These are phyloP conservation scores for Acacia pycnantha DNA, from an alignment of 331 rosid species.

Conservation along the genomic window DNA sequence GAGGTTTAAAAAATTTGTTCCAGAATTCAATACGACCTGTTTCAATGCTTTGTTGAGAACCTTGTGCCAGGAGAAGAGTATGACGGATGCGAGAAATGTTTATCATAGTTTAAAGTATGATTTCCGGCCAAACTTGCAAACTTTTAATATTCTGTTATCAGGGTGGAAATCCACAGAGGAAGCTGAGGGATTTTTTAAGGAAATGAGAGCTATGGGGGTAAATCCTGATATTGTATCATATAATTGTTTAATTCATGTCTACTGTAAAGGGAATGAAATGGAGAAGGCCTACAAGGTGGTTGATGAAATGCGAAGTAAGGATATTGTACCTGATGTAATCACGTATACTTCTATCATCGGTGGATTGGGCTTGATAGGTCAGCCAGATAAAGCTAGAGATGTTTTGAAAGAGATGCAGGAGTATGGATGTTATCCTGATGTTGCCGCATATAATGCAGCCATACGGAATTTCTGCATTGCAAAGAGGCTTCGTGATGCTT, in stretches of 20 bases:
- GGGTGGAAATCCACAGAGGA: conserved; percentile 67
- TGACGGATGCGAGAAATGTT: conserved; percentile 63
- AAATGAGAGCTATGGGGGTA: conserved; percentile 57
- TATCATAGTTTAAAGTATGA: conserved; percentile 51
- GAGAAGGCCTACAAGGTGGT: conserved; percentile 56
- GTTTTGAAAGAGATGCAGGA: conserved; percentile 90
- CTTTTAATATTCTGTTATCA: conserved; percentile 55
- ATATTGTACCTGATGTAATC: conserved; percentile 67
- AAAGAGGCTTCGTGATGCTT: conserved; percentile 80
- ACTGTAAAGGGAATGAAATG: conserved; percentile 48
- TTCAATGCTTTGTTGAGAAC: conserved; percentile 61
- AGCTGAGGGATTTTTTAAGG: conserved; percentile 64
- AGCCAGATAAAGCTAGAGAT: conserved; percentile 76
- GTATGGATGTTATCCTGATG: conserved; percentile 80
- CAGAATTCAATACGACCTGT: conserved; percentile 53
- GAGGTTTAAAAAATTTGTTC: conserved; percentile 66
- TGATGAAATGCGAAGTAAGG: conserved; percentile 58
- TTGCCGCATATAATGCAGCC: conserved; percentile 75
- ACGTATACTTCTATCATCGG: conserved; percentile 76
- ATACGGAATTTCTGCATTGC: conserved; percentile 86
- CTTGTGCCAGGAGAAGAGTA: conserved; percentile 67
- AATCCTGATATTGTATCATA: conserved; percentile 75
- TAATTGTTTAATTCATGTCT: conserved; percentile 70
- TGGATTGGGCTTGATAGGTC: conserved; percentile 86
- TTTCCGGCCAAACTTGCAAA: conserved; percentile 56